Base-by-base conservation (phyloP, 306 rosid genomes). In the Trifolium fragiferum region DNA sequence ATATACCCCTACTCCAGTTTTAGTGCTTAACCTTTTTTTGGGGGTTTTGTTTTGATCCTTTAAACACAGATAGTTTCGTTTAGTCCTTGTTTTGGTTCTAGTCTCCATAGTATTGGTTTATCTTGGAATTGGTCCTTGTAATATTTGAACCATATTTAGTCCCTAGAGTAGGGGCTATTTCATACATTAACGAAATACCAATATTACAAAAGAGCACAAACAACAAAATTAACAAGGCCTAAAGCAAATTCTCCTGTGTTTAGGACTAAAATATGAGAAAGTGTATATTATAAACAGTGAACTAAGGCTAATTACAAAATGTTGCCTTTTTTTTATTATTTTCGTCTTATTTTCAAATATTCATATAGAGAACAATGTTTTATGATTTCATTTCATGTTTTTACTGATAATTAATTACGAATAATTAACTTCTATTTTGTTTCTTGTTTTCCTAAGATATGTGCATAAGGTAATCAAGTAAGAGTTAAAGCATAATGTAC, bases 81-180 rank as follows among this genome's bases (percentile, higher is more conserved):
- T 51, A 51, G 25, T n/a, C 25, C 25, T 51, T 16, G 58, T 8
- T 51, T 51, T 51, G 25, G 3, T 51, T 16, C 18, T 18, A 18
- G 25, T 51, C 12, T 23, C 25, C 12, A 19, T 16, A 18, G 18
- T 51, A 51, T 51, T 51, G 23, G 58, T 51, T 21, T 18, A 18
- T 51, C 58, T 51, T 51, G 5, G 18, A 51, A 51, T 18, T 51
- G 18, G 25, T 51, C 21, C 57, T 51, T 51, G 12, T 51, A 51
- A 18, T 51, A 51, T 51, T 51, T 51, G 58, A 51, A 51, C 58
- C 25, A 51, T 51, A 19, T 51, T 51, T 51, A 51, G 58, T 19
- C 12, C 58, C 4, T 51, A 18, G 25, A 51, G 23, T 16, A 51
- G 23, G 12, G 4, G 25, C 58, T 51, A 8, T 8, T 7, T 18